Conservation (phyloP, 345 rosid species). For the Euphorbia pulcherrima region DNA sequence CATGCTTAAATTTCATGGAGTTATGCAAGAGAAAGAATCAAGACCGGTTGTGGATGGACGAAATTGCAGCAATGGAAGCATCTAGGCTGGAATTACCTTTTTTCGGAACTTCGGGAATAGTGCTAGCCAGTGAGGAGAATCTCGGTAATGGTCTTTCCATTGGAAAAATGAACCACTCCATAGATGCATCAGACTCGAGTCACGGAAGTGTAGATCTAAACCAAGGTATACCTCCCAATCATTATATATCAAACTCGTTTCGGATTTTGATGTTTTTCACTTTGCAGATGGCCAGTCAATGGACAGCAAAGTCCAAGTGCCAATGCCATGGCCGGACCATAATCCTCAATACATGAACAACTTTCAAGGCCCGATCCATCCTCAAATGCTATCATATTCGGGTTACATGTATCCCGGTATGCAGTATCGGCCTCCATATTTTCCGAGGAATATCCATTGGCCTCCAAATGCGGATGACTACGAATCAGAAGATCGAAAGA, state of each 20-base stretch:
- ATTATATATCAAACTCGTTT: neutral
- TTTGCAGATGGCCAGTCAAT: conserved; percentile 36
- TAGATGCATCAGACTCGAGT: conserved; percentile 47
- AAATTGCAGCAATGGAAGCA: conserved; percentile 90
- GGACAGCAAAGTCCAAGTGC: conserved; percentile 51
- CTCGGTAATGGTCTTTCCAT: conserved; percentile 35
- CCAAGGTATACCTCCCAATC: conserved; percentile 41
- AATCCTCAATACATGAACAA: conserved; percentile 71
- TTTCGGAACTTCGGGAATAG: conserved; percentile 71
- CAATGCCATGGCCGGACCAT: conserved; percentile 74
- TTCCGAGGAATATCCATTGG: conserved; percentile 73
- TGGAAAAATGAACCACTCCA: conserved; percentile 38
- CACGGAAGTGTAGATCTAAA: conserved; percentile 52
- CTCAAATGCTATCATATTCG: conserved; percentile 58
- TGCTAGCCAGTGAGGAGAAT: conserved; percentile 71
- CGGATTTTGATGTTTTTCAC: conserved; percentile 9
- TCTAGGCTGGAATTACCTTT: conserved; percentile 70
- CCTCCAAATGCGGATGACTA: conserved; percentile 60
- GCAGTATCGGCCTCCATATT: conserved; percentile 69
- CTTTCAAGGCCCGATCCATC: conserved; percentile 64
- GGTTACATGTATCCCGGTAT: conserved; percentile 70
- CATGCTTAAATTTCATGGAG: conserved; percentile 79
- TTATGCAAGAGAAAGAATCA: conserved; percentile 94
- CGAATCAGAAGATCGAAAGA: conserved; percentile 44
- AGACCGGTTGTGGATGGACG: conserved; percentile 91